phyloP scores from a whole-genome alignment of 371 early-diverging fungal species.

The Haplosporangium sp. region DNA sequence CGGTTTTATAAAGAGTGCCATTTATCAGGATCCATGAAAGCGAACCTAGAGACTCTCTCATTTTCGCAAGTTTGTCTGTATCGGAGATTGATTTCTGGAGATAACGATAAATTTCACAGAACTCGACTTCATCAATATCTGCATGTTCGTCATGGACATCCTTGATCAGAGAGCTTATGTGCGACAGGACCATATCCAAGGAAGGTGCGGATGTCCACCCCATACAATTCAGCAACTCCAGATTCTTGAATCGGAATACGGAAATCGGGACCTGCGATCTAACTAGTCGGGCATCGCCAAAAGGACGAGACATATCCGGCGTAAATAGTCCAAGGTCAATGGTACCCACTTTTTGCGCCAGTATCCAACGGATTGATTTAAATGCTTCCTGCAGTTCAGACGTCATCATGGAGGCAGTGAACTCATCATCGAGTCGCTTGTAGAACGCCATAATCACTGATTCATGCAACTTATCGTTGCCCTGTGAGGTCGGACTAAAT shows the following conservation, averaged over 20 bases:
- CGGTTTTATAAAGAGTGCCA: conserved; percentile 8
- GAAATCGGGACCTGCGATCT: conserved; percentile 22
- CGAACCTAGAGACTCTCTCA: conserved; percentile 5
- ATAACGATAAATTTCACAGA: conserved; percentile 14
- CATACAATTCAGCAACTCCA: not conserved
- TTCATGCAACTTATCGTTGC: too few relatives aligned
- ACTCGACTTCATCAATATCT: not conserved
- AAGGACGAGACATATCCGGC: conserved; percentile 4
- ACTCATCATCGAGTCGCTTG: too few relatives aligned
- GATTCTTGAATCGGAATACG: conserved; percentile 8
- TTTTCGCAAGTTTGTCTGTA: not conserved
- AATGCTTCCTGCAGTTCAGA: not conserved
- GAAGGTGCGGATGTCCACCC: conserved; percentile 27
- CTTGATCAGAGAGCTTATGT: not conserved
- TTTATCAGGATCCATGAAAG: conserved; percentile 25
- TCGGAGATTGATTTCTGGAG: conserved; percentile 2
- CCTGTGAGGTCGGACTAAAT: too few relatives aligned
- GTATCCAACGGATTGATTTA: not conserved
- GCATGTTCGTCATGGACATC: not conserved
- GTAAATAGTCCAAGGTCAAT: not conserved
- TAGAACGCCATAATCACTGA: too few relatives aligned
- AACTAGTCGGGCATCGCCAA: not conserved
- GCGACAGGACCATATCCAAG: conserved; percentile 14
- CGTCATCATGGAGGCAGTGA: conserved; percentile 3
- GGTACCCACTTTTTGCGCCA: not conserved